phyloP scores from a whole-genome alignment of 75 land plant species.

The Pinus tabuliformis region DNA sequence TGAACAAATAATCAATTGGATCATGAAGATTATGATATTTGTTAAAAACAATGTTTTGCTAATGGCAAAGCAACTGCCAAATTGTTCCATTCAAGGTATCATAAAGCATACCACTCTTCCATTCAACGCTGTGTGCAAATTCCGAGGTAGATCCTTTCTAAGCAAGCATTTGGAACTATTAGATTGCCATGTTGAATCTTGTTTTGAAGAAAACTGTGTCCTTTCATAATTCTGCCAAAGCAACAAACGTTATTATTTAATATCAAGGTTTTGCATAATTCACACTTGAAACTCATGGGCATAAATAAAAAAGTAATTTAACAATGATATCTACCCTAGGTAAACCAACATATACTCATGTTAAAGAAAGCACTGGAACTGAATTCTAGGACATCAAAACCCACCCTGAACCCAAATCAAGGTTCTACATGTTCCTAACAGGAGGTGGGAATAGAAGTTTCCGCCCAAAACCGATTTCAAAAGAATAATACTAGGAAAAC shows the following conservation, averaged over 20 bases:
- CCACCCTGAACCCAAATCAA: neutral
- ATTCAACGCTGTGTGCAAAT: neutral
- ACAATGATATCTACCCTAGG: neutral
- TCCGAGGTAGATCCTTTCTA: neutral
- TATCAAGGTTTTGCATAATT: neutral
- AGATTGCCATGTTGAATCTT: slow-evolving; percentile 7
- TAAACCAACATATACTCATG: neutral
- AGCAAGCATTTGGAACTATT: neutral
- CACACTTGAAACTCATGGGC: neutral
- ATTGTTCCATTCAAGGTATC: neutral
- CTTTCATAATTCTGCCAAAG: neutral
- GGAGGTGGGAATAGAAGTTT: neutral
- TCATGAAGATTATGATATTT: too few species aligned
- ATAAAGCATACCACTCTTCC: slow-evolving; percentile 5
- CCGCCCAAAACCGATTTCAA: neutral
- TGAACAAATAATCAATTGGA: neutral
- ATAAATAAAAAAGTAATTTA: neutral
- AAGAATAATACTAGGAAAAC: neutral
- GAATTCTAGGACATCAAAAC: neutral
- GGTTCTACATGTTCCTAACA: neutral
- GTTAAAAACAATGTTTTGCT: too few species aligned
- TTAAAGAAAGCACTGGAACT: neutral
- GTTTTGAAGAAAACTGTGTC: slow-evolving; percentile 1
- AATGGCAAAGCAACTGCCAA: neutral
- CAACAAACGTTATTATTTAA: neutral